These are phyloP conservation scores for Garcia nutans DNA, from an alignment of 345 rosid genomes.

Conservation along the genomic window DNA sequence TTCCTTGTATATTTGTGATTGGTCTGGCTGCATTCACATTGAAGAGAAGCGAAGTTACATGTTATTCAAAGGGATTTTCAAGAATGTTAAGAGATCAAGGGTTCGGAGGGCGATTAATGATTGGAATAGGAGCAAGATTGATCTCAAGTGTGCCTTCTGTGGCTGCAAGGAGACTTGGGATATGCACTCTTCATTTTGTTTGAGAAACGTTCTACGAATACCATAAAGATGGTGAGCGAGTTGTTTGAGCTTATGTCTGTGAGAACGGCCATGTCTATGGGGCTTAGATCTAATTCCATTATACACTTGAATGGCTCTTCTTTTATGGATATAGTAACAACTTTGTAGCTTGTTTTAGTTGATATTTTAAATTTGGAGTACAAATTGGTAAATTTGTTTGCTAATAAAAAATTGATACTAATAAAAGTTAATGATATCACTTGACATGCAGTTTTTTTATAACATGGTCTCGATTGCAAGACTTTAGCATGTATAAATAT, in stretches of 20 bases:
- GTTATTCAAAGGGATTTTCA: constrained; percentile 90
- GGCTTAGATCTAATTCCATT: constrained; percentile 81
- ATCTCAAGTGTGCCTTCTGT: constrained; percentile 81
- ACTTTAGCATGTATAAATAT: too few relatives aligned
- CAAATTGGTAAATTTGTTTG: neutral
- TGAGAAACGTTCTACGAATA: constrained; percentile 68
- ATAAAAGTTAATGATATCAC: too few relatives aligned
- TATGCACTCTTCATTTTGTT: constrained; percentile 86
- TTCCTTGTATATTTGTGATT: constrained; percentile 74
- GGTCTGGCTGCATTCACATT: constrained; percentile 87
- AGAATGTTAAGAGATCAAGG: constrained; percentile 69
- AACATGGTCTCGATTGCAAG: too few relatives aligned
- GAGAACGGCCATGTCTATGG: constrained; percentile 98
- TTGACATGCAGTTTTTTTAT: too few relatives aligned
- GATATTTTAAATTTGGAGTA: neutral
- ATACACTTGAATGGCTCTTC: constrained; percentile 44
- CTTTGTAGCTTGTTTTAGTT: neutral
- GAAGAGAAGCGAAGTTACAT: constrained; percentile 87
- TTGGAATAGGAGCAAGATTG: constrained; percentile 57
- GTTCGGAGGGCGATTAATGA: constrained; percentile 92
- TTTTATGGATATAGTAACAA: neutral
- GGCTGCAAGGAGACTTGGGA: constrained; percentile 59
- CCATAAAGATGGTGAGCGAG: constrained; percentile 94
- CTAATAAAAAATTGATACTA: too few relatives aligned
- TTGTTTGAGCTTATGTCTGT: constrained; percentile 93